Base-by-base conservation (phyloP, 2,329 filamentous ascomycete genomes). In the Monosporascus sp. region DNA sequence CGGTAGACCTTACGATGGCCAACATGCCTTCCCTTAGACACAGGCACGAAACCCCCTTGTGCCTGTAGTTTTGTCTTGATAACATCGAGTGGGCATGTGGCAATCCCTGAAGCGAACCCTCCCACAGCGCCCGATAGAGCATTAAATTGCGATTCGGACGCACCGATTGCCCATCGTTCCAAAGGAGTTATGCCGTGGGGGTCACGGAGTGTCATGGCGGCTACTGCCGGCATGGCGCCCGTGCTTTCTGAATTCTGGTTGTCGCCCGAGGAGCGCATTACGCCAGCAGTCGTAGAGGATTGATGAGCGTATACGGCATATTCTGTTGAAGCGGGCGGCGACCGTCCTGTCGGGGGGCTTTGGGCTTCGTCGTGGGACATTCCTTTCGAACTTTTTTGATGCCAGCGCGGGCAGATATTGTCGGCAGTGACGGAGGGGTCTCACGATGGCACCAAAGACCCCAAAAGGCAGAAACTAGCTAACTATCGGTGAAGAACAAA, bases 31-130 rank as follows among this genome's bases (percentile, higher is more conserved):
- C 72, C 77, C 59, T 76, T 75, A 63, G 74, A 79, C 66, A 71
- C 72, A 60, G 74, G 80, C 61, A 71, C 62, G 71, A 96, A 95
- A 20, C 91, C 90, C 59, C 93, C 93, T 70, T 97, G 94, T 17
- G 92, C 93, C 71, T 99, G 94, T 56, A 99, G 75, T 73, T 97
- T 97, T 45, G 94, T 99, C 77, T 99, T 99, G 73, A 99, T 97
- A 58, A 99, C 94, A 77, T 99, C 94, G 62, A 99, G 85, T 43
- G 94, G 94, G 70, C 94, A 99, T 51, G 93, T 97, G 60, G 97
- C 90, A 52, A 99, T 83, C 49, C 94, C 94, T 7, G 92, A 96
- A 22, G 91, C 91, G 65, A 97, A 90, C 49, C 94, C 94, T 49
- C 92, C 93, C 54, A 90, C 80, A 48, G 92, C 93, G 52, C 94